A percentile compares a stretch with the other conserved stretches of the same genome.
phyloP scores from a whole-genome alignment of 75 land plant genomes.

The Adiantum capillusveneris region DNA sequence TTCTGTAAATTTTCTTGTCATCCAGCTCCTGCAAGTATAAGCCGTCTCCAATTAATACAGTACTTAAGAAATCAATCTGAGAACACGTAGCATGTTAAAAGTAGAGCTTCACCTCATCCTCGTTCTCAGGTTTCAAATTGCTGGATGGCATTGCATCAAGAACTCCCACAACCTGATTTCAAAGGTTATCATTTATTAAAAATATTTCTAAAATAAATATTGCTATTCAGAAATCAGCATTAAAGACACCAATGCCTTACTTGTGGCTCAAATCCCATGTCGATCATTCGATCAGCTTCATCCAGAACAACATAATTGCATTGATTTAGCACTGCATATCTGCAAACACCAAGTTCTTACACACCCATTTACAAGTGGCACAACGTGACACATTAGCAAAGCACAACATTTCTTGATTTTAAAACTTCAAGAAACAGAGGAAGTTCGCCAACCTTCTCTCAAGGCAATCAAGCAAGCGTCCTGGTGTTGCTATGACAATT shows the following conservation, averaged over 20 bases:
- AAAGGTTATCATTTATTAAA: too few species aligned
- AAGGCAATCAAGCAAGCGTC: slow-evolving; percentile 77
- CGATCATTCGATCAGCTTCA: slow-evolving; percentile 98
- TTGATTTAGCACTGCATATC: slow-evolving; percentile 90
- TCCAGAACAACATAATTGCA: slow-evolving; percentile 97
- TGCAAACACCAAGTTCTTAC: slow-evolving; percentile 10
- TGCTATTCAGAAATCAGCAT: neutral
- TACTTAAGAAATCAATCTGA: too few species aligned
- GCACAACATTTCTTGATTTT: too few species aligned
- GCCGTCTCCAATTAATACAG: neutral
- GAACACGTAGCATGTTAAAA: neutral
- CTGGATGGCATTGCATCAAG: slow-evolving; percentile 97
- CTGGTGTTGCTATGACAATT: slow-evolving; percentile 95
- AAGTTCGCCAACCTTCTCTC: slow-evolving; percentile 48
- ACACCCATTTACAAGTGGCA: too few species aligned
- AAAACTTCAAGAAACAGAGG: too few species aligned
- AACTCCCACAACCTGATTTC: slow-evolving; percentile 67
- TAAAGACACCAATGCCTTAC: too few species aligned
- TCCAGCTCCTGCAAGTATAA: slow-evolving; percentile 60
- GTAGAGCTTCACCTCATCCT: slow-evolving; percentile 51
- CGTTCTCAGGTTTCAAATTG: slow-evolving; percentile 95
- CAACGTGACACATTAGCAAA: too few species aligned
- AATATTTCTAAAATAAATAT: neutral
- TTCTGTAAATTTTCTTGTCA: slow-evolving; percentile 83
- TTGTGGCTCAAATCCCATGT: slow-evolving; percentile 99